These are phyloP conservation scores for Mortierella hygrophila DNA, from an alignment of 192 early-diverging fungal genomes.

Conservation along the genomic window DNA sequence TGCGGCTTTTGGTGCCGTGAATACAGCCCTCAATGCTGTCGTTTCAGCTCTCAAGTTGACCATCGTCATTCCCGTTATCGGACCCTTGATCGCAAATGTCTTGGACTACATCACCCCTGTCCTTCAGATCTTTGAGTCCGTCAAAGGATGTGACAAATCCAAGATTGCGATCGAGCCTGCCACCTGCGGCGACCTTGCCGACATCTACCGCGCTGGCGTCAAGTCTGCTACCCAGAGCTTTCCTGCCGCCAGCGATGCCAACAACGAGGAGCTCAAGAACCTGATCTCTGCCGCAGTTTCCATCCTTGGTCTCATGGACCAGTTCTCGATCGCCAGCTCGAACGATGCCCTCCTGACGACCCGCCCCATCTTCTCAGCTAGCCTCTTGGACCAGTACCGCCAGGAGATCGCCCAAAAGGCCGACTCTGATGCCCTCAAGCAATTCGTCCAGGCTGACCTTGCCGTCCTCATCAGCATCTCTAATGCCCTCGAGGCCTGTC, in stretches of 20 bases:
- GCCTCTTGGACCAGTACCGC: constrained; percentile 14
- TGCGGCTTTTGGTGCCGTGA: neutral
- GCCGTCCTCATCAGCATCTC: constrained; percentile 10
- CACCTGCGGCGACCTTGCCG: constrained; percentile 6
- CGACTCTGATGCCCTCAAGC: constrained; percentile 1
- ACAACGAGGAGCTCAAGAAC: constrained; percentile 9
- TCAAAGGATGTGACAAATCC: neutral
- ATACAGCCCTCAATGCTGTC: neutral
- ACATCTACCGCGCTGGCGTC: constrained; percentile 13
- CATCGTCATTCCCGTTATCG: neutral
- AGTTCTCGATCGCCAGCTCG: constrained; percentile 9
- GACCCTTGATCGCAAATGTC: neutral
- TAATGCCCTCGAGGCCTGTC: constrained; percentile 30
- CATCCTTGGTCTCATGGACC: constrained; percentile 16
- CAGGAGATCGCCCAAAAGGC: neutral
- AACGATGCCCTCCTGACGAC: constrained; percentile 12
- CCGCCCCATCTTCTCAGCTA: constrained; percentile 15
- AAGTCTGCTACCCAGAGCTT: neutral
- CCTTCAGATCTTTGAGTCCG: neutral
- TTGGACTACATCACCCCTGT: neutral
- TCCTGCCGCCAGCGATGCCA: constrained; percentile 5
- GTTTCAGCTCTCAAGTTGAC: neutral
- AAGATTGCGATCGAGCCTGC: neutral
- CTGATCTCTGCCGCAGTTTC: constrained; percentile 1
- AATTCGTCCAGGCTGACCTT: constrained; percentile 1